Evolutionary conservation across 257 asterid genomes (phyloP).

Genomic region (Leonotis leonurus): DNA sequence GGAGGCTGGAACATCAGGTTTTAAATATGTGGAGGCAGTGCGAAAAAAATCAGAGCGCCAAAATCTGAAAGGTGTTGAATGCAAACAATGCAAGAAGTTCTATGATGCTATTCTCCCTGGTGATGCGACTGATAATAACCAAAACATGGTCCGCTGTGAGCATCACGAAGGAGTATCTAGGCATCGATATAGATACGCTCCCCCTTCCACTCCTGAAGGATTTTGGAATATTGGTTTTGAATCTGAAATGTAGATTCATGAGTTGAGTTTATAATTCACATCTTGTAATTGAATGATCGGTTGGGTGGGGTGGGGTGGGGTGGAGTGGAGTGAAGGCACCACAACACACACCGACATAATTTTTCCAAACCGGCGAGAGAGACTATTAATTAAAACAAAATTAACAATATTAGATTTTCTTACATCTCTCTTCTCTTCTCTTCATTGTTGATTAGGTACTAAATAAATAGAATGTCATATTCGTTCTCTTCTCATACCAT

Average conservation of each 20-base stretch:
- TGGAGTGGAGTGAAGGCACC: no score
- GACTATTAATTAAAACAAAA: no score
- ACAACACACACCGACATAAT: no score
- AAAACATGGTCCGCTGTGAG: conserved; percentile 67
- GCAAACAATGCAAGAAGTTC: conserved; percentile 94
- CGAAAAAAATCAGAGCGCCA: conserved; percentile 79
- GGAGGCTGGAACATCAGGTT: conserved; percentile 43
- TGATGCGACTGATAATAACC: conserved; percentile 27
- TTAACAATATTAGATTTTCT: no score
- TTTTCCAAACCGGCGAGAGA: no score
- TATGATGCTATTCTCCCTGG: conserved; percentile 79
- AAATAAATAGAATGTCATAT: no score
- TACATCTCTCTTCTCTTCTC: no score
- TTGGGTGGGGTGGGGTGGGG: no score
- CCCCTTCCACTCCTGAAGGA: conserved; percentile 95
- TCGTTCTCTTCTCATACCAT: no score
- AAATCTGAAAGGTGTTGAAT: conserved; percentile 75
- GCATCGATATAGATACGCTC: conserved; percentile 89
- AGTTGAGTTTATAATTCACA: no score
- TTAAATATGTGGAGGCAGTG: conserved; percentile 77
- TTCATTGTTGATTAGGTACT: no score
- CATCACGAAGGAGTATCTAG: conserved; percentile 94
- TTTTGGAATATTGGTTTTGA: conserved; percentile 97
- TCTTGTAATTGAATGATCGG: no score
- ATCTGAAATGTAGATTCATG: conserved; percentile 65